phyloP scores from a whole-genome alignment of 129 eudicot genomes.

The Flaveria linearis region DNA sequence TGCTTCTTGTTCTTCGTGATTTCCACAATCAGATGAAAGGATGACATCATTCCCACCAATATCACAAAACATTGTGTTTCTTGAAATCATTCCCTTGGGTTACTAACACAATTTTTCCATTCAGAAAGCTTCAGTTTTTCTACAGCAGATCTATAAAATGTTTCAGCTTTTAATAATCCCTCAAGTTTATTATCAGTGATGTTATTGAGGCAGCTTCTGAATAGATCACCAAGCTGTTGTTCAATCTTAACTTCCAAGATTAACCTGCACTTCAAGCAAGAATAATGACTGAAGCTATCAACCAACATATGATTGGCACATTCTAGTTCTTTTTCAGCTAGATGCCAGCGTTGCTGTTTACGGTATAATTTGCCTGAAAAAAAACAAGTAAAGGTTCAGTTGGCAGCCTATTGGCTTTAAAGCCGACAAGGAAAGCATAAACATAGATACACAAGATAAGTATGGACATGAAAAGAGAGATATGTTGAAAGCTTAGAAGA shows the following conservation, averaged over 20 bases:
- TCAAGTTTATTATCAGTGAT: slow-evolving; percentile 29
- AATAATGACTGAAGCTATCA: slow-evolving; percentile 35
- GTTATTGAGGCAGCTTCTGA: slow-evolving; percentile 39
- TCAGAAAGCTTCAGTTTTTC: slow-evolving; percentile 47
- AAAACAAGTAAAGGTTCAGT: slow-evolving; percentile 5
- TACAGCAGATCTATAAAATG: slow-evolving; percentile 48
- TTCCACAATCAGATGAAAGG: slow-evolving; percentile 31
- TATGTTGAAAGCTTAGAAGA: neutral
- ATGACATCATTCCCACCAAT: slow-evolving; percentile 21
- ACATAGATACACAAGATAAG: slow-evolving; percentile 12
- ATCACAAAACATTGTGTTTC: slow-evolving; percentile 27
- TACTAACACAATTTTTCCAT: slow-evolving; percentile 52
- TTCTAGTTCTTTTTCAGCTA: slow-evolving; percentile 72
- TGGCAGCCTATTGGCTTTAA: slow-evolving; percentile 17
- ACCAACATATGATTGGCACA: slow-evolving; percentile 54
- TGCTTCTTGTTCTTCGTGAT: slow-evolving; percentile 26
- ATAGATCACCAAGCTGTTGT: slow-evolving; percentile 77
- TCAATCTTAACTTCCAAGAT: slow-evolving; percentile 59
- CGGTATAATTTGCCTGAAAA: slow-evolving; percentile 69
- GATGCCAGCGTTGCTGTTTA: slow-evolving; percentile 57
- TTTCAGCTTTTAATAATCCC: slow-evolving; percentile 47
- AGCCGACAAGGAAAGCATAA: slow-evolving; percentile 15
- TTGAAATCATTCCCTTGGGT: slow-evolving; percentile 38
- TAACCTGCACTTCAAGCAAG: slow-evolving; percentile 66
- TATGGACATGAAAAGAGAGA: slow-evolving; percentile 9